A percentile compares a stretch with the other conserved stretches of the same genome.
Conservation (phyloP, 305 asterid species). For the Fraxinus ornus region DNA sequence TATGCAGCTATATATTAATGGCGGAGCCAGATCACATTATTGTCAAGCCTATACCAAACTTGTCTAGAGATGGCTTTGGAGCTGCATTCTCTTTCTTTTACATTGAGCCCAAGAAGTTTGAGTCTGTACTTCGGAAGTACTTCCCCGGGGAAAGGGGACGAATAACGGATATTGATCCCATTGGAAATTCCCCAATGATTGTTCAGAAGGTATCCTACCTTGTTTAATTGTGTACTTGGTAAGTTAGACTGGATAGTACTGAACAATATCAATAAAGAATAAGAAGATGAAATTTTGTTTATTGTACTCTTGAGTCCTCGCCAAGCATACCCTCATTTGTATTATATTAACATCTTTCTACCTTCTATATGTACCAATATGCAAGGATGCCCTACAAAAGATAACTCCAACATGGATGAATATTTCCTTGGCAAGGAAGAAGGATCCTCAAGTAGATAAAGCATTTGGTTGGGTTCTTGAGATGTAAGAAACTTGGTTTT, state of each 20-base stretch:
- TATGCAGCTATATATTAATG: constrained; percentile 83
- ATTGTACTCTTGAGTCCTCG: neutral
- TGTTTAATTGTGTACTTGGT: neutral
- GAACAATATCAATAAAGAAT: neutral
- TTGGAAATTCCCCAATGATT: constrained; percentile 94
- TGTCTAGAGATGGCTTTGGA: constrained; percentile 62
- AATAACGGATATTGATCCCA: constrained; percentile 77
- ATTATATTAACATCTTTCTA: neutral
- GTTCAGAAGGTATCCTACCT: constrained; percentile 66
- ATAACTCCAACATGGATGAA: constrained; percentile 99
- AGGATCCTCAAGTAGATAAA: constrained; percentile 86
- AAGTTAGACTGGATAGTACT: neutral
- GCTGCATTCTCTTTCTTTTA: constrained; percentile 96
- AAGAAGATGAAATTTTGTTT: neutral
- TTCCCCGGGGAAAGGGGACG: constrained; percentile 77
- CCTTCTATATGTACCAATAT: neutral
- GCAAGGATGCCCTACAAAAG: constrained; percentile 56
- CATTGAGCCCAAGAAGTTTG: constrained; percentile 86
- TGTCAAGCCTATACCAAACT: constrained; percentile 89
- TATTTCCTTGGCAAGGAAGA: constrained; percentile 90
- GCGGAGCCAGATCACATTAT: constrained; percentile 25
- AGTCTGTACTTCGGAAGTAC: constrained; percentile 61
- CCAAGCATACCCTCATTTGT: neutral
- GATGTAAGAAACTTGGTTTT: constrained; percentile 47
- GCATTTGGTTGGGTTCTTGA: constrained; percentile 98